phyloP scores from a whole-genome alignment of 805 yeast genomes.

The Candida qinlingensis region DNA sequence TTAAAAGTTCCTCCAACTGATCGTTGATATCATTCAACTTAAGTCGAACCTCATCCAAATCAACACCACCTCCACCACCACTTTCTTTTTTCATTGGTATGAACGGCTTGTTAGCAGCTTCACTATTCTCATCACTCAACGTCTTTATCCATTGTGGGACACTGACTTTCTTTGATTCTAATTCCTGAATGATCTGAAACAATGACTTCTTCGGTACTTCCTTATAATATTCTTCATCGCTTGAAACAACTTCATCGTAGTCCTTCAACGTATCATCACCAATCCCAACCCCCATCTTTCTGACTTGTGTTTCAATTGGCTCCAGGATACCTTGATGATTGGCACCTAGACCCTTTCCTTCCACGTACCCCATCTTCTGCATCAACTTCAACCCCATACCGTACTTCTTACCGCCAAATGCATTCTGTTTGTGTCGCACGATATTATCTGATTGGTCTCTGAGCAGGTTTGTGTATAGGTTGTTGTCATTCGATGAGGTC shows the following conservation, averaged over 20 bases:
- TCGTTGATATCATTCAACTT: conserved; percentile 14
- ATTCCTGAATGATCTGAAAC: conserved; percentile 18
- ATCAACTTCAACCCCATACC: conserved; percentile 84
- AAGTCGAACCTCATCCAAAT: conserved; percentile 11
- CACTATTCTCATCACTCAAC: conserved; percentile 19
- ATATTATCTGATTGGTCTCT: not conserved
- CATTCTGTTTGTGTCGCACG: conserved; percentile 6
- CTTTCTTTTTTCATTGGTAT: conserved; percentile 34
- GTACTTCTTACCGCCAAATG: conserved; percentile 35
- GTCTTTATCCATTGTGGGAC: conserved; percentile 19
- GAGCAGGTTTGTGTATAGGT: not conserved
- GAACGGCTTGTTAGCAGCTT: conserved; percentile 30
- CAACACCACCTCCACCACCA: conserved; percentile 14
- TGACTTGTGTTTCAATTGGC: conserved; percentile 69
- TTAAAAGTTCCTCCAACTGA: conserved; percentile 10
- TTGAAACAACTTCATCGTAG: conserved; percentile 9
- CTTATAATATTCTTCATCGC: conserved; percentile 22
- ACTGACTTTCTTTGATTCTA: conserved; percentile 16
- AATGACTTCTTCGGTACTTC: conserved; percentile 24
- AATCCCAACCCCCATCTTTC: conserved; percentile 62
- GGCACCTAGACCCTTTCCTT: conserved; percentile 82
- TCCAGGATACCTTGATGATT: conserved; percentile 64
- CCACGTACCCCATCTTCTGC: conserved; percentile 80
- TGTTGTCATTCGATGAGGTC: not conserved
- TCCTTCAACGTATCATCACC: conserved; percentile 45